Evolutionary conservation across 192 early-diverging fungal genomes (phyloP).

Genomic region (Linnemannia schmuckeri): DNA sequence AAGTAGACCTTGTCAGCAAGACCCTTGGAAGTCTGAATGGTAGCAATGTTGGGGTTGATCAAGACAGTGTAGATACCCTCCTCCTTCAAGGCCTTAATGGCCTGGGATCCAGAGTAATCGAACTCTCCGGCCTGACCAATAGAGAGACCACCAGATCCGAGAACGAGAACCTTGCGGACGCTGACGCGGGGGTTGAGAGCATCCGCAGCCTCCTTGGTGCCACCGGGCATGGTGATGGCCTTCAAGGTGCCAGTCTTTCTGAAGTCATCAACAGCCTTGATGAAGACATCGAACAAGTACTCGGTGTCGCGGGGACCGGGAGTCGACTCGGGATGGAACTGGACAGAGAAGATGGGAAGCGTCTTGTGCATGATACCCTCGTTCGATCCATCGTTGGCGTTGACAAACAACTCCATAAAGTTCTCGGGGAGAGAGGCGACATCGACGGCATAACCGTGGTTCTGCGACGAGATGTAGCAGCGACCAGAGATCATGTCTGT

Average conservation of each 20-base stretch:
- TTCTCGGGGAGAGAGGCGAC: conserved; percentile 75
- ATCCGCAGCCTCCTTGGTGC: conserved; percentile 58
- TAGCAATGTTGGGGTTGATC: conserved; percentile 99
- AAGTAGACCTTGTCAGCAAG: conserved; percentile 97
- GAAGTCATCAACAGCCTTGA: conserved; percentile 81
- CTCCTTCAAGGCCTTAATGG: conserved; percentile 97
- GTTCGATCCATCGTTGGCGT: conserved; percentile 99
- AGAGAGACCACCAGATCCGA: conserved; percentile 93
- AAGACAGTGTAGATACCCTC: conserved; percentile 93
- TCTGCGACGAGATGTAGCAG: conserved; percentile 99
- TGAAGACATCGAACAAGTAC: conserved; percentile 96
- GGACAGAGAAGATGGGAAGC: conserved; percentile 96
- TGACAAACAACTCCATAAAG: conserved; percentile 94
- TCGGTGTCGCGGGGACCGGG: conserved; percentile 98
- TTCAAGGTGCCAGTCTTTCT: conserved; percentile 76
- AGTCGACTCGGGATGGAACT: conserved; percentile 98
- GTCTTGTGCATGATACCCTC: conserved; percentile 95
- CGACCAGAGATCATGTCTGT: conserved; percentile 95
- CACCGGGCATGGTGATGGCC: conserved; percentile 79
- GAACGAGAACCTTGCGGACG: conserved; percentile 91
- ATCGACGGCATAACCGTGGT: conserved; percentile 98
- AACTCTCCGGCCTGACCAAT: conserved; percentile 99
- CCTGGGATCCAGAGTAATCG: conserved; percentile 97
- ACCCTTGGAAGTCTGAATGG: conserved; percentile 94
- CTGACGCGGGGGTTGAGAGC: conserved; percentile 66